Conservation (phyloP, 2,329 filamentous ascomycete species). For the Botrytis elliptica region DNA sequence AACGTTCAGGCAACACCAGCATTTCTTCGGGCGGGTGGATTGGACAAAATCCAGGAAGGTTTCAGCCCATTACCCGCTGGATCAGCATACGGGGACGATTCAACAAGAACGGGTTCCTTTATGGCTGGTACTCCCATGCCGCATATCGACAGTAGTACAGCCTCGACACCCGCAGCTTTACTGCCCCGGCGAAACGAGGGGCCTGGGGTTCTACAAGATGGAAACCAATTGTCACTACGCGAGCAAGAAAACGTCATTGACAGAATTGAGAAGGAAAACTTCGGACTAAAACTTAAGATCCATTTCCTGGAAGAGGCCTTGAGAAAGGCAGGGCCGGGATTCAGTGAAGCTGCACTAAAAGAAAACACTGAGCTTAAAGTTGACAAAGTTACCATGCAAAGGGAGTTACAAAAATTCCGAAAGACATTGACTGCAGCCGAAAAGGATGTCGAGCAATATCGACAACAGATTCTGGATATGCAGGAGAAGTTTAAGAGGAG, state of each 20-base stretch:
- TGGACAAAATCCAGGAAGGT: slow-evolving; percentile 65
- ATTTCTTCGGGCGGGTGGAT: slow-evolving; percentile 55
- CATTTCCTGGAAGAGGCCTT: slow-evolving; percentile 93
- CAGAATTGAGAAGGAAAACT: slow-evolving; percentile 97
- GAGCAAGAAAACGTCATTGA: slow-evolving; percentile 96
- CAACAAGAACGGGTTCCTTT: slow-evolving; percentile 57
- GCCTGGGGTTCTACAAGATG: slow-evolving; percentile 73
- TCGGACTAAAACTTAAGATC: slow-evolving; percentile 93
- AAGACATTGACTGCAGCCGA: slow-evolving; percentile 82
- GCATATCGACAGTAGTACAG: slow-evolving; percentile 70
- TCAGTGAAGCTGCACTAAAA: slow-evolving; percentile 82
- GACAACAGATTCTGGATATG: slow-evolving; percentile 76
- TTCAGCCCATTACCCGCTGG: slow-evolving; percentile 72
- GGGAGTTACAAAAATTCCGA: slow-evolving; percentile 80
- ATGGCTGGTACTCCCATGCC: slow-evolving; percentile 72
- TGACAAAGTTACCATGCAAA: slow-evolving; percentile 83
- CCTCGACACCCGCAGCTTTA: slow-evolving; percentile 77
- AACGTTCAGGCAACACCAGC: slow-evolving; percentile 69
- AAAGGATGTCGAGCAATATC: slow-evolving; percentile 80
- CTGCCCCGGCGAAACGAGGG: slow-evolving; percentile 61
- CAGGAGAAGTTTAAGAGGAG: slow-evolving; percentile 78
- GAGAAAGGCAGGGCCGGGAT: slow-evolving; percentile 81
- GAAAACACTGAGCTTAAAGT: slow-evolving; percentile 98
- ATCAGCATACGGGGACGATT: slow-evolving; percentile 62
- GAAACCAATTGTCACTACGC: slow-evolving; percentile 85